These are phyloP conservation scores for Eucalyptus pauciflora DNA, from an alignment of 345 rosid genomes.

Conservation along the genomic window DNA sequence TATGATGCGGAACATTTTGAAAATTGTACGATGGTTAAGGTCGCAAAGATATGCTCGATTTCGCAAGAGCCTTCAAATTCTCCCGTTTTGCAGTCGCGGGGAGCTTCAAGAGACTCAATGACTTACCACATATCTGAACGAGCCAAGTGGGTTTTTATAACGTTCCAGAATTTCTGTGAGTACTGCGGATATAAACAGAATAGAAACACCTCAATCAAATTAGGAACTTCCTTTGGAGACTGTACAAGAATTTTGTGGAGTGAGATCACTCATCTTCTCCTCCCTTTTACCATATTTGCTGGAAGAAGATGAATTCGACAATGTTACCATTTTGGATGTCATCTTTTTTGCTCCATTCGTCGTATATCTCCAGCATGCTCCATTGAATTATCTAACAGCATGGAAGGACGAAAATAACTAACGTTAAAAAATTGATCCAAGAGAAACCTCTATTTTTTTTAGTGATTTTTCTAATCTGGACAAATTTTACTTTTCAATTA, in stretches of 20 bases:
- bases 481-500: background rate
- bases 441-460: background rate
- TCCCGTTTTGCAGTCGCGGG: background rate
- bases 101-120: background rate
- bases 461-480: background rate
- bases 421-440: background rate
- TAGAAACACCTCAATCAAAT: background rate
- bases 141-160: background rate
- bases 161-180: fast-evolving
- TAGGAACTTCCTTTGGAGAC: background rate
- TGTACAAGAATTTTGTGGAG: too few relatives aligned
- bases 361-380: background rate
- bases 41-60: background rate
- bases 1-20: background rate
- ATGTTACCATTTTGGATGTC: too few relatives aligned
- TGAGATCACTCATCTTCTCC: too few relatives aligned
- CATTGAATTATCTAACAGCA: background rate
- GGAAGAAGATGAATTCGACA: background rate
- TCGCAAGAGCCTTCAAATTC: background rate
- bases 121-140: background rate
- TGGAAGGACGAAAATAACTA: background rate
- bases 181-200: background rate
- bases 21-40: background rate
- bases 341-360: too few relatives aligned
- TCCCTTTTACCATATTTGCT: background rate